Base-by-base conservation (phyloP, 1,139 yeast species). In the Debaryomycetaceae sp. region DNA sequence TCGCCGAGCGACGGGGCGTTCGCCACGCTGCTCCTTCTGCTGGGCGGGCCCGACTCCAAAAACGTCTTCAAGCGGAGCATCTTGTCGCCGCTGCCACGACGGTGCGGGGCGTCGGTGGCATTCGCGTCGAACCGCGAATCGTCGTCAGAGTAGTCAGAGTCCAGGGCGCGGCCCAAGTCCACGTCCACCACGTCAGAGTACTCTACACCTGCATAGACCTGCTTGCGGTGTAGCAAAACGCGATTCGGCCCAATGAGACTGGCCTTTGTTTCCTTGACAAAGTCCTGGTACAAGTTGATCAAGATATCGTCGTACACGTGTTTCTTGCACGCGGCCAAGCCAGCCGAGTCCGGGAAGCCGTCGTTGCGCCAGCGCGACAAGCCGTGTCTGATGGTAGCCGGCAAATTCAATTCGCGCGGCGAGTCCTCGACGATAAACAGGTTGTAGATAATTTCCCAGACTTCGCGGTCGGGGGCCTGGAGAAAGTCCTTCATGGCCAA, bases 351-450 rank as follows among this genome's bases (percentile, higher is more conserved):
- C 4, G 55, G 55, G 5, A 39, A 27, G 13, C 31, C 36, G 11
- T 36, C 33, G 14, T 33, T 33, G 28, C 25, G 27, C 20, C 10
- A 18, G 8, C 10, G 6, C 10, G 20, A 7, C 20, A 18, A 18
- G 10, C 10, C 20, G 8, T 18, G 6, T 10, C 10, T 18, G 20
- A 18, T 18, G 6, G 20, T 7, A 7, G 20, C 45, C 1, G 64
- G 60, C 7, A 59, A 34, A 32, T 60, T 60, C 35, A 60, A 48
- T 35, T 60, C 66, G 33, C 49, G 52, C n/a, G 43, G 37, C 3
- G 58, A 44, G 27, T 55, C 53, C 6, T 44, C 44, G 18, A 44
- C 39, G 14, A 60, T 31, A 35, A 55, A 60, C 16, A 37, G 36
- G 22, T 41, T 36, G 31, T 48, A 45, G 5, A 60, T 49, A 15